These are phyloP conservation scores for Candida qinlingensis DNA, from an alignment of 805 yeast genomes.

Conservation along the genomic window DNA sequence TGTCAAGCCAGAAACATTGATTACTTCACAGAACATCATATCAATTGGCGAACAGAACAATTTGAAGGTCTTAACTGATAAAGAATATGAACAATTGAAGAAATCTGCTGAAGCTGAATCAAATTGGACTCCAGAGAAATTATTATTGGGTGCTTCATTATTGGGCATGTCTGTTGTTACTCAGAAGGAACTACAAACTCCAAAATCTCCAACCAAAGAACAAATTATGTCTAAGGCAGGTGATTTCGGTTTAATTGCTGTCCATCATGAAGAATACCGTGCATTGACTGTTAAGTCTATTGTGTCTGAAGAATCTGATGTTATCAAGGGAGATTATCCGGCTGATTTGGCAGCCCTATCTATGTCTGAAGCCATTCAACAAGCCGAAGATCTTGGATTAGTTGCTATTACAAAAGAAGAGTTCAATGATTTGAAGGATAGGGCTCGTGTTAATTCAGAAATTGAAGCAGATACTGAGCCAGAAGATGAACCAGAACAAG, in stretches of 20 bases:
- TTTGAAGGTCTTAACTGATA: constrained; percentile 1
- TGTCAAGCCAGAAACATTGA: background rate
- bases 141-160: constrained; percentile 7
- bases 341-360: constrained; percentile 9
- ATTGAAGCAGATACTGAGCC: constrained; percentile 8
- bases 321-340: constrained; percentile 22
- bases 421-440: constrained; percentile 25
- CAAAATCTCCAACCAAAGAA: constrained; percentile 3
- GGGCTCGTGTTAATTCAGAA: constrained; percentile 12
- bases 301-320: background rate
- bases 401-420: constrained; percentile 32
- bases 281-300: background rate
- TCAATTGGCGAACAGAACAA: constrained; percentile 1
- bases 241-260: constrained; percentile 3
- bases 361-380: constrained; percentile 15
- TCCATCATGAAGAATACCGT: background rate
- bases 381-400: constrained; percentile 30
- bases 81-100: constrained; percentile 5
- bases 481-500: background rate
- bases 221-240: constrained; percentile 16
- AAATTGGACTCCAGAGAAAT: constrained; percentile 1
- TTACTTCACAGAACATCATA: constrained; percentile 2
- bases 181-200: background rate
- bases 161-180: constrained; percentile 6
- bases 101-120: background rate